Evolutionary conservation across 192 early-diverging fungal species (phyloP), one percentile per base, ranked within the genome.

Genomic region (Coemansia sp.): DNA sequence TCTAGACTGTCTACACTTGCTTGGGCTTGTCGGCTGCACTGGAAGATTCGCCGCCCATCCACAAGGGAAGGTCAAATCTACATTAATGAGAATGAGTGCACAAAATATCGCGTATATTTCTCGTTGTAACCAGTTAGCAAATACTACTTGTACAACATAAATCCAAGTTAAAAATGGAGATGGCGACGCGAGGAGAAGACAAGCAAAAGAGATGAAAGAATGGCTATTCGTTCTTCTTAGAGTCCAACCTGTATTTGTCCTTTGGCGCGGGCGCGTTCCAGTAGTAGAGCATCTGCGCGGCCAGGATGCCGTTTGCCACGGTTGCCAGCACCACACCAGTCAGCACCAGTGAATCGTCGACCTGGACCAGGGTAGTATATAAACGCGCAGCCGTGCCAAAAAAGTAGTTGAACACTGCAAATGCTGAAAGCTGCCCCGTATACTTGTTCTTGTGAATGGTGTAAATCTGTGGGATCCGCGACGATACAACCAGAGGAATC

Each of bases 321-420:
- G 89, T 85, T 31, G 94, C 92, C 58, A 92, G 75, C 16, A 92
- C 46, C 49, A 83, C 87, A 52, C 91, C 89, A 22, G 83, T 67
- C 22, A 99, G 80, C 70, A 99, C 87, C 10, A 93, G 71, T 22
- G 85, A 76, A 73, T 98, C 95, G 66, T 95, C 87, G 5, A 97
- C 87, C 80, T 99, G 96, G 38, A 93, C 91, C 74, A 97, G 67
- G 13, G 97, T 98, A 10, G 97, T 99, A 73, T 92, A 95, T 3
- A 98, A 86, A 63, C 97, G 88, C 5, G 96, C 97, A 1, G 89
- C 83, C 6, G 89, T 88, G 39, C 97, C 97, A 24, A 92, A 79
- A 75, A 94, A 94, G 71, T 95, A 95, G 75, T 96, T 91, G 72
- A 94, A 88, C 16, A 94, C 88, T 0, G 97, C 92, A 78, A 99